Evolutionary conservation across 1,139 yeast species (phyloP).

Genomic region (Protomyces gravidus): DNA sequence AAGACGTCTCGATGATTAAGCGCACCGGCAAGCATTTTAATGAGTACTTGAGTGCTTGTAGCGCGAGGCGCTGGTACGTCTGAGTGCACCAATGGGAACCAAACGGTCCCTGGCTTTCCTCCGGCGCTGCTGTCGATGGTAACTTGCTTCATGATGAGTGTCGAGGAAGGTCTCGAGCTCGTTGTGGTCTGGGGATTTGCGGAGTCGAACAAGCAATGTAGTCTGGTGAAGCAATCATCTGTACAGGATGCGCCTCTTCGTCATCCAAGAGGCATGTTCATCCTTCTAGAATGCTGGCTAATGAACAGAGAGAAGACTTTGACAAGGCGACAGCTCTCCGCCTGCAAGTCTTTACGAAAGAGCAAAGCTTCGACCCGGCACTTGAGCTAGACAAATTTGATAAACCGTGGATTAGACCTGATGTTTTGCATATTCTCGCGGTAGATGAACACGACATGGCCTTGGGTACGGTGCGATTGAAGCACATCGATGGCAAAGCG

Average conservation of each 20-base stretch:
- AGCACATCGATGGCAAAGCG: constrained; percentile 4
- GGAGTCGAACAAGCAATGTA: too few relatives aligned
- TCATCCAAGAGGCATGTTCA: too few relatives aligned
- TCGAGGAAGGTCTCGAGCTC: too few relatives aligned
- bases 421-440: constrained; percentile 18
- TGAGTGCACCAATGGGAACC: constrained; percentile 29
- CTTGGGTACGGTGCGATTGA: constrained; percentile 15
- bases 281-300: too few relatives aligned
- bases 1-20: constrained; percentile 35
- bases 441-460: background rate
- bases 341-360: constrained; percentile 18
- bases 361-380: constrained; percentile 14
- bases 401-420: constrained; percentile 1
- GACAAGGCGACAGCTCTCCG: constrained; percentile 5
- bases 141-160: constrained; percentile 15
- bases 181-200: too few relatives aligned
- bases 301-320: constrained; percentile 2
- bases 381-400: constrained; percentile 18
- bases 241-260: too few relatives aligned
- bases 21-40: constrained; percentile 33
- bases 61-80: constrained; percentile 10
- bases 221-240: too few relatives aligned
- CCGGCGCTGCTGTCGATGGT: constrained; percentile 23
- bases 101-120: constrained; percentile 31
- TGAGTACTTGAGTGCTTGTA: constrained; percentile 28